Evolutionary conservation across 441 rosid genomes (phyloP).

Genomic region (Bruguiera hainesii): DNA sequence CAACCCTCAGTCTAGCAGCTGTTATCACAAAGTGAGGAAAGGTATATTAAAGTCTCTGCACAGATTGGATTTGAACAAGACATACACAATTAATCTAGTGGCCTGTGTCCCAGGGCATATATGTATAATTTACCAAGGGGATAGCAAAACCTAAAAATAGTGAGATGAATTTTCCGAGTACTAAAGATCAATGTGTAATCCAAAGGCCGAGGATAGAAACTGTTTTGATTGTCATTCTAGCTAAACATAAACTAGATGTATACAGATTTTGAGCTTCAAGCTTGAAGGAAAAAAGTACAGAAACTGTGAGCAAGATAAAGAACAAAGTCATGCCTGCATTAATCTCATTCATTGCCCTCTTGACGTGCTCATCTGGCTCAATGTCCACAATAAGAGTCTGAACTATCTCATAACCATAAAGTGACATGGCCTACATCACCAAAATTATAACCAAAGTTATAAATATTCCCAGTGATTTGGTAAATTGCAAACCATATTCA

Average conservation of each 20-base stretch:
- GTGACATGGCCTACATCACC: constrained; percentile 40
- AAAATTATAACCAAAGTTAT: not conserved
- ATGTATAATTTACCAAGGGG: no score
- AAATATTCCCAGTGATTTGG: not conserved
- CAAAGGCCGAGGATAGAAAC: not conserved
- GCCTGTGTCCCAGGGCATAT: no score
- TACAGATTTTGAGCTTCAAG: no score
- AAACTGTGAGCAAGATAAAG: not conserved
- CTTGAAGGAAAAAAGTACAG: not conserved
- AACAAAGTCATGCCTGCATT: constrained; percentile 22
- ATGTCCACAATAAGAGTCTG: constrained; percentile 52
- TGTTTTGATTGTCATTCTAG: no score
- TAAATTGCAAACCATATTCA: not conserved
- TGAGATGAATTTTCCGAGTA: not conserved
- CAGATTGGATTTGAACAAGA: not conserved
- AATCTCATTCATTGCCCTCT: constrained; percentile 60
- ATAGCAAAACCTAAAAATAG: no score
- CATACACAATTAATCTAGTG: no score
- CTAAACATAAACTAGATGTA: no score
- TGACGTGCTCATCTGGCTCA: constrained; percentile 53
- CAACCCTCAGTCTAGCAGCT: constrained; percentile 41
- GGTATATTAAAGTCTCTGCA: not conserved
- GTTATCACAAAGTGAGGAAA: not conserved
- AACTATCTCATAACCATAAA: constrained; percentile 52
- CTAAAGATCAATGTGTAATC: not conserved